Base-by-base conservation (phyloP, 345 rosid genomes). In the Diplotaxis tenuifolia region DNA sequence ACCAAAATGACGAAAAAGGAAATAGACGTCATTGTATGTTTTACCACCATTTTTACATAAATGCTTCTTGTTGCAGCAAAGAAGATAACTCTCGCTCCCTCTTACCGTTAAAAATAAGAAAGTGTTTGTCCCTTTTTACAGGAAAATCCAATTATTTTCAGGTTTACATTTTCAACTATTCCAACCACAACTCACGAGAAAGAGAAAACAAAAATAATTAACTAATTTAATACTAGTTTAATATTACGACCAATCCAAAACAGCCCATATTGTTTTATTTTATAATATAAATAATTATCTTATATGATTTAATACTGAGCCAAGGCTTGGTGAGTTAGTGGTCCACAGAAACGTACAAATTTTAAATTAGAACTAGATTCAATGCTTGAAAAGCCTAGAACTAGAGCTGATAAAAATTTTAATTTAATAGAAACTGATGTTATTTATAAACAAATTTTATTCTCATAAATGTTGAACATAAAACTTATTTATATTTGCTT, bases 51-150 rank as follows among this genome's bases (percentile, higher is more conserved):
- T 40, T 45, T 36, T 38, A 59, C 54, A 49, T 6, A 32, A 7
- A 28, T 28, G 63, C 47, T 38, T 55, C 29, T 70, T 64, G 62
- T 70, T 64, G 62, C 62, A 45, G 71, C 19, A 54, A 65, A 70
- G 67, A 70, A 69, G 70, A 75, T 20, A 53, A 58, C 4, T 3
- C n/a, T 34, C 40, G 9, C 47, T 68, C 63, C 6, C 16, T 50
- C 32, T 29, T 27, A 58, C 73, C 32, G 25, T n/a, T 7, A 12
- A 19, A 47, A 11, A 2, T 21, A 45, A 25, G 19, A n/a, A 36
- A 22, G 21, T 32, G 8, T 27, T 9, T 25, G 6, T 42, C 1
- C 49, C 5, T 42, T 42, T 34, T 14, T 42, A 42, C 49, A 6
- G 18, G 15, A 11, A 38, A 11, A 12, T 38, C 18, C 16, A 42